Conservation (phyloP, 225 moss, liverwort and hornwort genomes). For the Bryum argenteum region DNA sequence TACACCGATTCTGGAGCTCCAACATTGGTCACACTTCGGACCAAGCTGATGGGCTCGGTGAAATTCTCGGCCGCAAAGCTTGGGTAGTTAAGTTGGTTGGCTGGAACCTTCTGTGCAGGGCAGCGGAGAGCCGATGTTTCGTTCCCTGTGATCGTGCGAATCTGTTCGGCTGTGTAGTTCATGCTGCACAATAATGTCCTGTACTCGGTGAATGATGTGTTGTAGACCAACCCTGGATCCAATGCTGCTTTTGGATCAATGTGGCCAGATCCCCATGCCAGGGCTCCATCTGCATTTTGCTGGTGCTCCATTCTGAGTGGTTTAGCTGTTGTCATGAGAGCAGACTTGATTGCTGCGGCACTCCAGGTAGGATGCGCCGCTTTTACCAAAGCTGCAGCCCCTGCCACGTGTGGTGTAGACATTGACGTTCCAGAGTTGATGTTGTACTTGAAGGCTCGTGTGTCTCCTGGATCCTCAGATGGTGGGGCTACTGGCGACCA, state of each 20-base stretch:
- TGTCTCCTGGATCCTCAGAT: conserved; percentile 37
- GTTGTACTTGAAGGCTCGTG: conserved; percentile 42
- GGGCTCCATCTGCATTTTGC: conserved; percentile 34
- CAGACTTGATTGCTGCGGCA: conserved; percentile 59
- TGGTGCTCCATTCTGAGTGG: conserved; percentile 27
- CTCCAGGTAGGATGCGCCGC: conserved; percentile 56
- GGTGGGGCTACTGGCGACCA: conserved; percentile 42
- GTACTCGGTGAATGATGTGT: conserved; percentile 41
- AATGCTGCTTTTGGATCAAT: conserved; percentile 45
- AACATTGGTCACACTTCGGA: conserved; percentile 55
- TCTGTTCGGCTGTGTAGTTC: conserved; percentile 33
- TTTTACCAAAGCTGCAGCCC: conserved; percentile 48
- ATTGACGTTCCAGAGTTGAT: conserved; percentile 65
- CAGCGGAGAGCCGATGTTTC: conserved; percentile 23
- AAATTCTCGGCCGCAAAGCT: conserved; percentile 37
- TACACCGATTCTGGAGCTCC: conserved; percentile 38
- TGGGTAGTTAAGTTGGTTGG: conserved; percentile 57
- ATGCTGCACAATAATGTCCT: conserved; percentile 35
- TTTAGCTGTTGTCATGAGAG: conserved; percentile 62
- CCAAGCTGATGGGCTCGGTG: conserved; percentile 30
- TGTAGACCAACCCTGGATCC: conserved; percentile 50
- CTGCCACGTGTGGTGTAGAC: conserved; percentile 58
- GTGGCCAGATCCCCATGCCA: conserved; percentile 53
- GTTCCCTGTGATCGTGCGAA: conserved; percentile 40
- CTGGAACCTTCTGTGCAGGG: conserved; percentile 14